Evolutionary conservation across 2,329 filamentous ascomycete species (phyloP).

Genomic region (Sphaerulina populicola): DNA sequence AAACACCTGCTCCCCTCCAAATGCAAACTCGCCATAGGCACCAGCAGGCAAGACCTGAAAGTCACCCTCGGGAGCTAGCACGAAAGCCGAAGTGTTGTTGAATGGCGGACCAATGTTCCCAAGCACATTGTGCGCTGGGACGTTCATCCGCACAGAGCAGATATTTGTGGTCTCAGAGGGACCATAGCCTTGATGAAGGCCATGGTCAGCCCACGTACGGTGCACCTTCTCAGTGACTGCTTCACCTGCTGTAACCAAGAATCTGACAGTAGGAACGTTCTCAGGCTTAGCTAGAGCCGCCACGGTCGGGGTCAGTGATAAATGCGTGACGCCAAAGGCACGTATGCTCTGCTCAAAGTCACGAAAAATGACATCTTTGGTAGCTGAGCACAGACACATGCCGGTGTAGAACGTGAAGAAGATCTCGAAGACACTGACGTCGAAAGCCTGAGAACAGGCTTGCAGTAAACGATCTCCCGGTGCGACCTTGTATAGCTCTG

Average conservation of each 20-base stretch:
- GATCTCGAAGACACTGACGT: conserved; percentile 83
- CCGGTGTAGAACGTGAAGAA: conserved; percentile 75
- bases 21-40: conserved; percentile 73
- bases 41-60: conserved; percentile 57
- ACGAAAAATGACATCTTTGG: conserved; percentile 64
- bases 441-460: conserved; percentile 75
- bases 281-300: conserved; percentile 62
- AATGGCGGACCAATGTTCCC: conserved; percentile 71
- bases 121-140: conserved; percentile 51
- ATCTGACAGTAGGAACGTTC: conserved; percentile 62
- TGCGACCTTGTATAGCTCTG: conserved; percentile 55
- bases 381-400: conserved; percentile 68
- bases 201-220: conserved; percentile 56
- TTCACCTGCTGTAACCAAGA: conserved; percentile 76
- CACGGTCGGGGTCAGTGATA: conserved; percentile 79
- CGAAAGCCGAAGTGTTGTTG: conserved; percentile 65
- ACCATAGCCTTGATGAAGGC: conserved; percentile 73
- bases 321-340: conserved; percentile 59
- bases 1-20: conserved; percentile 73
- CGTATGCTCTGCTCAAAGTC: conserved; percentile 63
- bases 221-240: conserved; percentile 65
- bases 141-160: conserved; percentile 61
- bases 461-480: conserved; percentile 59
- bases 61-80: conserved; percentile 42
- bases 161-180: conserved; percentile 85